Evolutionary conservation across 768 basidiomycete genomes (phyloP).

Genomic region (Tylopilus felleus): DNA sequence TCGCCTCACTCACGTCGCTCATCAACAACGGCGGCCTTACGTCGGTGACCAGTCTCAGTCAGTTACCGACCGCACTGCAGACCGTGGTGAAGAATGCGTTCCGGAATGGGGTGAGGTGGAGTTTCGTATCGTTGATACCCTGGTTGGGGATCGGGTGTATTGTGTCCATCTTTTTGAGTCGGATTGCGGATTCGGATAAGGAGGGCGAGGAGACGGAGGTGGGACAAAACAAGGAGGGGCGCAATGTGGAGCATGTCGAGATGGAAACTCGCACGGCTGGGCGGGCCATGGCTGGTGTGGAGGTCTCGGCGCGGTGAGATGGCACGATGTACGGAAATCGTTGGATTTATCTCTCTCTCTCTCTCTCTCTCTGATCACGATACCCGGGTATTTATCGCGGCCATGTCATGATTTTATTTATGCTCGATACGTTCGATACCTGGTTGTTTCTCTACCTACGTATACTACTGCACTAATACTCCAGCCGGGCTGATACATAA

Average conservation of each 20-base stretch:
- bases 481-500: too few species aligned
- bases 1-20: constrained; percentile 23
- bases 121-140: constrained; percentile 47
- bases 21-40: constrained; percentile 25
- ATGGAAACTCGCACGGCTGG: background rate
- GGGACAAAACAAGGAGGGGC: too few species aligned
- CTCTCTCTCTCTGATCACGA: background rate
- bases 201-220: background rate
- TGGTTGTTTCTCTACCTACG: too few species aligned
- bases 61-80: constrained; percentile 21
- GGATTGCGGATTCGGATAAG: constrained; percentile 31
- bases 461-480: too few species aligned
- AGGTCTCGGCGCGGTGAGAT: background rate
- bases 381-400: background rate
- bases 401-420: background rate
- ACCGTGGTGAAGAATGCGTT: constrained; percentile 40
- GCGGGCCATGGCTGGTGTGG: background rate
- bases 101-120: constrained; percentile 38
- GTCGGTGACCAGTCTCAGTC: background rate
- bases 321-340: background rate
- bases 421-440: background rate
- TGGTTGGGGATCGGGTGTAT: constrained; percentile 40
- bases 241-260: background rate
- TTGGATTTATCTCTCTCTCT: background rate
- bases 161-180: constrained; percentile 36